A percentile compares a stretch with the other conserved stretches of the same genome.
Evolutionary conservation across 2,329 filamentous ascomycete genomes (phyloP).

Genomic region (Talaromyces sp.): DNA sequence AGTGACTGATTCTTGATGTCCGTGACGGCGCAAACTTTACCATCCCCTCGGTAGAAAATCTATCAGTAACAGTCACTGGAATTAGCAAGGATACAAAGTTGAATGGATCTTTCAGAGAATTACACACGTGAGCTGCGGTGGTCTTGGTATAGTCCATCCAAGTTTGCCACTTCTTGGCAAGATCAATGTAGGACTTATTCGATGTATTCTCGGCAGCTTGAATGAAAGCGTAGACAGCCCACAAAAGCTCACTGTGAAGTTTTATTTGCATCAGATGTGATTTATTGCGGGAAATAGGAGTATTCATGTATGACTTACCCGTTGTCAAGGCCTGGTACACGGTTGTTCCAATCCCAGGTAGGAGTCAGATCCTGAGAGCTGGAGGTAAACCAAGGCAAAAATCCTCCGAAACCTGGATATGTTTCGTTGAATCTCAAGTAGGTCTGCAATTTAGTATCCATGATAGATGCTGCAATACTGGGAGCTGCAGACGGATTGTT

Average conservation of each 20-base stretch:
- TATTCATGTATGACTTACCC: conserved; percentile 27
- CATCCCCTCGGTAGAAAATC: conserved; percentile 40
- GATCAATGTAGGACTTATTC: conserved; percentile 24
- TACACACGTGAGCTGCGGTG: conserved; percentile 31
- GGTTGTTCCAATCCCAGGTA: conserved; percentile 37
- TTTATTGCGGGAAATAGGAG: neutral
- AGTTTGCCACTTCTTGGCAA: conserved; percentile 37
- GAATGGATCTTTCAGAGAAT: neutral
- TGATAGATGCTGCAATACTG: conserved; percentile 34
- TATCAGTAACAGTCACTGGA: conserved; percentile 4
- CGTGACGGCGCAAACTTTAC: conserved; percentile 42
- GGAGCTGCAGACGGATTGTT: conserved; percentile 31
- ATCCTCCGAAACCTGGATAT: conserved; percentile 43
- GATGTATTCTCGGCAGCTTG: conserved; percentile 34
- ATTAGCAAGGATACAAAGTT: neutral
- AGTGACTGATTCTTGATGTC: conserved; percentile 36
- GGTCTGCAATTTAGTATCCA: conserved; percentile 39
- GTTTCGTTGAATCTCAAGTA: conserved; percentile 43
- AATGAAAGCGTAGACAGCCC: conserved; percentile 44
- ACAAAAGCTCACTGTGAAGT: conserved; percentile 37
- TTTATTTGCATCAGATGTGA: neutral
- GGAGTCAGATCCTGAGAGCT: conserved; percentile 32
- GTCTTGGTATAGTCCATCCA: conserved; percentile 44
- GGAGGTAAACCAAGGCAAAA: conserved; percentile 41
- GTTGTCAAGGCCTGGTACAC: conserved; percentile 43